These are phyloP conservation scores for Gnetum montanum DNA, from an alignment of 75 land plant species.

Conservation along the genomic window DNA sequence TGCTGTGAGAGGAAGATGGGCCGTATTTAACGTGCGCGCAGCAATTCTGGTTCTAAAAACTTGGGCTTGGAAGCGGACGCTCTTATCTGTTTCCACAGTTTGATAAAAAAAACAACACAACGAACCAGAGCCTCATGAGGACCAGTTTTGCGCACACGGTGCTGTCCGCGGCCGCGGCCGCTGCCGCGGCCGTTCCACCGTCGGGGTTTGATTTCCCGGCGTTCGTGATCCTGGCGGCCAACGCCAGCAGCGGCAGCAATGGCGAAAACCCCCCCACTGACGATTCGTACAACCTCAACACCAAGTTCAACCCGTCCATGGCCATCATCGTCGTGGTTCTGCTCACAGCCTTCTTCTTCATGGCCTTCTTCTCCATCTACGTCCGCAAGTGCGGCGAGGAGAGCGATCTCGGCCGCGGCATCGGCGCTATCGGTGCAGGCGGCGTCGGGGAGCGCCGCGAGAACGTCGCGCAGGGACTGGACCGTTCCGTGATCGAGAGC, in stretches of 20 bases:
- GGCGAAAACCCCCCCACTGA: background rate
- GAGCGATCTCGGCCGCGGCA: background rate
- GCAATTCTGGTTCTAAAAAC: no score
- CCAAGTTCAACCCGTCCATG: conserved; percentile 19
- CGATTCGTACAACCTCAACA: background rate
- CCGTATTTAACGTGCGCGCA: no score
- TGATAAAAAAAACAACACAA: no score
- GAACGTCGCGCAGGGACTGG: background rate
- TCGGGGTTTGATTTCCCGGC: no score
- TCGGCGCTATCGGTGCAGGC: background rate
- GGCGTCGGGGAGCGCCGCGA: background rate
- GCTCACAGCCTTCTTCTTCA: conserved; percentile 10
- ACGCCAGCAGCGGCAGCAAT: background rate
- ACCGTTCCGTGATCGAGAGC: background rate
- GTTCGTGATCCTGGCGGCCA: background rate
- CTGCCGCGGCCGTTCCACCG: no score
- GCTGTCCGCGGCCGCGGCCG: no score
- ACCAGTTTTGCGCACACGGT: no score
- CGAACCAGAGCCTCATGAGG: no score
- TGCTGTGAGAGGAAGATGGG: no score
- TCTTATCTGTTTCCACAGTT: no score
- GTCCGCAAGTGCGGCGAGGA: conserved; percentile 10
- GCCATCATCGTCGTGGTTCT: conserved; percentile 22
- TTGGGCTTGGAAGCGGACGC: no score
- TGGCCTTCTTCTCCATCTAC: conserved; percentile 16